Conservation (phyloP, 306 rosid species). For the Vicia sativa region DNA sequence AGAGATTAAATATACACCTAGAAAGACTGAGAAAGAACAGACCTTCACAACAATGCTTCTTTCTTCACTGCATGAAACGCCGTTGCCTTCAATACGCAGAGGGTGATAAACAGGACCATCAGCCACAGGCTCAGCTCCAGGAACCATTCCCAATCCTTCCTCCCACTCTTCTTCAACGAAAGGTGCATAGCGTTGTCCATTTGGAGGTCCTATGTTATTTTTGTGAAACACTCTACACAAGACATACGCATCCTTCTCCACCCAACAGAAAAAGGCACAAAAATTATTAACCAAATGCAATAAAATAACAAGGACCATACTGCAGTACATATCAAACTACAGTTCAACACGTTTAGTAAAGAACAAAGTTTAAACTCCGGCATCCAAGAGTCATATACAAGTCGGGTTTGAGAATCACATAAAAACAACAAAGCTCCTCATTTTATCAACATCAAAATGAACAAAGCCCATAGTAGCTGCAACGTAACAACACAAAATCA, state of each 20-base stretch:
- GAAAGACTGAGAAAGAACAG: constrained; percentile 34
- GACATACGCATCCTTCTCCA: constrained; percentile 92
- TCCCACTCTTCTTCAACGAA: constrained; percentile 99
- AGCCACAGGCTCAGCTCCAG: constrained; percentile 56
- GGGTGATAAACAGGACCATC: constrained; percentile 40
- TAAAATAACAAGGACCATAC: constrained; percentile 46
- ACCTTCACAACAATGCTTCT: constrained; percentile 48
- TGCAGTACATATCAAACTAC: constrained; percentile 35
- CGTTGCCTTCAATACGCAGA: constrained; percentile 43
- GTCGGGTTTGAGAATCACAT: constrained; percentile 37
- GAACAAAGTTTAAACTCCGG: constrained; percentile 46
- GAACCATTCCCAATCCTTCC: constrained; percentile 60
- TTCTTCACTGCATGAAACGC: constrained; percentile 42
- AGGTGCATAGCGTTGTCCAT: constrained; percentile 98
- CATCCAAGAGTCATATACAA: constrained; percentile 43
- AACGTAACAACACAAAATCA: constrained; percentile 34
- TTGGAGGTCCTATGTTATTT: constrained; percentile 98
- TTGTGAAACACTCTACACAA: constrained; percentile 98
- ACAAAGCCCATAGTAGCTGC: constrained; percentile 24
- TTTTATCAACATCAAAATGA: constrained; percentile 42
- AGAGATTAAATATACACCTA: not conserved
- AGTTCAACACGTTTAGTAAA: constrained; percentile 29
- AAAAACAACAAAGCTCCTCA: constrained; percentile 31
- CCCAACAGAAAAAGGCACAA: constrained; percentile 49
- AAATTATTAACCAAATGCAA: constrained; percentile 33